phyloP scores from a whole-genome alignment of 176 grass and related monocot genomes.

The Calamus simplicifolius region DNA sequence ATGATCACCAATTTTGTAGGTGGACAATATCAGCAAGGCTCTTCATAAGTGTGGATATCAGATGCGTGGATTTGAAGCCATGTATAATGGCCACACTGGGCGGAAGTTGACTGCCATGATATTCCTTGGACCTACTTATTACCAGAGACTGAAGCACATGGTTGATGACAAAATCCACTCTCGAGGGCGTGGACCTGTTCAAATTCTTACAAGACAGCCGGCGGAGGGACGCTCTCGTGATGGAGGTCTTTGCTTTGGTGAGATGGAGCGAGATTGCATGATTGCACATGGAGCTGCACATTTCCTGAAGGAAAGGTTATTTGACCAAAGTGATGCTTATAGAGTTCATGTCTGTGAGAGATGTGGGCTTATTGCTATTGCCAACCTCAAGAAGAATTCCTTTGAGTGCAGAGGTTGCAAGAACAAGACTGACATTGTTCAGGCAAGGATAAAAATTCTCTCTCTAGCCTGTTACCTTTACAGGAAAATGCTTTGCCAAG shows the following conservation, averaged over 20 bases:
- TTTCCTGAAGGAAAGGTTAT: slow-evolving; percentile 95
- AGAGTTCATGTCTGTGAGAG: slow-evolving; percentile 98
- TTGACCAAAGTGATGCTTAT: slow-evolving; percentile 95
- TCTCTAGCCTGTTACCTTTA: neutral
- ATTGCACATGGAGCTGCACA: slow-evolving; percentile 95
- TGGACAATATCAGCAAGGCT: slow-evolving; percentile 87
- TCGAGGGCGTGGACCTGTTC: slow-evolving; percentile 84
- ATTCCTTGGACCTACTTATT: slow-evolving; percentile 94
- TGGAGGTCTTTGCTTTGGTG: slow-evolving; percentile 89
- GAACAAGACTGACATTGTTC: slow-evolving; percentile 98
- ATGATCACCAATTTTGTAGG: slow-evolving; percentile 24
- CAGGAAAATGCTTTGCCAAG: too few species aligned
- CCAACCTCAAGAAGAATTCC: slow-evolving; percentile 96
- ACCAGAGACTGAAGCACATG: slow-evolving; percentile 96
- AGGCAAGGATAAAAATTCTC: slow-evolving; percentile 32
- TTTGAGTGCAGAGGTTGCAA: slow-evolving; percentile 95
- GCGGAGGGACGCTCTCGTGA: slow-evolving; percentile 87
- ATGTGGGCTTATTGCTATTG: slow-evolving; percentile 89
- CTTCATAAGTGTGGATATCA: slow-evolving; percentile 97
- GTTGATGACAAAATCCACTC: slow-evolving; percentile 98
- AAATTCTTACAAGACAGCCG: slow-evolving; percentile 91
- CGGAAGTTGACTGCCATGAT: slow-evolving; percentile 77
- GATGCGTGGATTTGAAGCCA: slow-evolving; percentile 95
- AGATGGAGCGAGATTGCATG: slow-evolving; percentile 99
- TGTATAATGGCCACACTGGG: slow-evolving; percentile 98